Base-by-base conservation (phyloP, 768 basidiomycete species). In the Rhizopogon vinicolor region DNA sequence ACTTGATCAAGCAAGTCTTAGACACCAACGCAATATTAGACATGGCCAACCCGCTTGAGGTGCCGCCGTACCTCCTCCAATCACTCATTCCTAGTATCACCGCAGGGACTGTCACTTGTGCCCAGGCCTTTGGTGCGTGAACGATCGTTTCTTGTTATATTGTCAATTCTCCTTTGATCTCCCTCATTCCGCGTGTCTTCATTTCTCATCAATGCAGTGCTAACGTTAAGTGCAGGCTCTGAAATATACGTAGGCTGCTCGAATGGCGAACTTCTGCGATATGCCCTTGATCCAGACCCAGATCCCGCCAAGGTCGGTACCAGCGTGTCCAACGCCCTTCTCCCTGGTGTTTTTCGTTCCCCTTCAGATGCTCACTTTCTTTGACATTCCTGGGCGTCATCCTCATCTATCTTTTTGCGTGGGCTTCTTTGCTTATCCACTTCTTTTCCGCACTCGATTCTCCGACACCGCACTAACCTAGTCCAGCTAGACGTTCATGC, bases 171-270 rank as follows among this genome's bases (percentile, higher is more conserved):
- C 25, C 25, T 25, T 25, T 5, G 25, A 25, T 25, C 25, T 25
- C 25, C 35, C 35, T 12, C 13, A 12, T 4, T 12, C 5, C 35
- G 4, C 10, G 13, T 37, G 5, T 37, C 35, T 33, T 33, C 31
- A 33, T 33, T 33, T 33, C 9, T 33, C 31, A 33, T 33, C 9
- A 33, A 9, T 8, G 8, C 13, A 19, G 45, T 19, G 9, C 33
- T 49, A 22, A 49, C 19, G n/a, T 22, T 39, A 40, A 29, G 10
- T 40, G 16, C 51, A 91, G 91, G 86, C 33, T 85, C 85, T 41
- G 93, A 97, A 63, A 81, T 96, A 25, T 95, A 93, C 60, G 80
- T 92, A 12, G 94, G 93, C 12, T 89, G 88, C 58, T 83, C 85
- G 19, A 91, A 93, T 56, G 93, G 94, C 19, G 84, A 91, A 60